phyloP scores from a whole-genome alignment of 192 early-diverging fungal species.

The Backusella parvicylindrica region DNA sequence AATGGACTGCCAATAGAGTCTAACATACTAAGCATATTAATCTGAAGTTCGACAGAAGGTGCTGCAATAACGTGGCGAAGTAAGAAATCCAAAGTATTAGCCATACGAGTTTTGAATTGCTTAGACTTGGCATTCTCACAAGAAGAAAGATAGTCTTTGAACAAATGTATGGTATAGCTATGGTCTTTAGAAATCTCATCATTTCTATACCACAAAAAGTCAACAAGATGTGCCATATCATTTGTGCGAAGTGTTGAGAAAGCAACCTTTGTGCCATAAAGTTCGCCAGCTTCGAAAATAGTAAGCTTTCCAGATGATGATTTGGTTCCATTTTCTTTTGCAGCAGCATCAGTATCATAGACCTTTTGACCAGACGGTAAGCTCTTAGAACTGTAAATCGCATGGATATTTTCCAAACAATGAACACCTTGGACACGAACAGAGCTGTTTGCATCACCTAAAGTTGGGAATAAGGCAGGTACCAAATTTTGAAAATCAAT shows the following conservation, averaged over 20 bases:
- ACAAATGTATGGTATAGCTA: slow-evolving; percentile 21
- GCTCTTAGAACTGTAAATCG: slow-evolving; percentile 41
- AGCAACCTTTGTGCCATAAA: slow-evolving; percentile 47
- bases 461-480: slow-evolving; percentile 67
- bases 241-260: slow-evolving; percentile 57
- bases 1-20: slow-evolving; percentile 43
- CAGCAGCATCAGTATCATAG: slow-evolving; percentile 14
- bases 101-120: slow-evolving; percentile 34
- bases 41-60: slow-evolving; percentile 32
- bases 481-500: slow-evolving; percentile 65
- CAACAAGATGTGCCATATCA: slow-evolving; percentile 45
- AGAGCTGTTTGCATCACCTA: slow-evolving; percentile 48
- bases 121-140: slow-evolving; percentile 15
- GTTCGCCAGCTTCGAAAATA: slow-evolving; percentile 5
- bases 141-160: slow-evolving; percentile 15
- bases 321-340: slow-evolving; percentile 39
- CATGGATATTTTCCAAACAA: slow-evolving; percentile 52
- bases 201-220: slow-evolving; percentile 39
- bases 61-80: slow-evolving; percentile 52
- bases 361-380: slow-evolving; percentile 29
- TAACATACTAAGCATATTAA: slow-evolving; percentile 52
- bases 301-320: slow-evolving; percentile 12
- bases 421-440: slow-evolving; percentile 63
- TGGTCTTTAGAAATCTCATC: slow-evolving; percentile 47
- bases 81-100: slow-evolving; percentile 42